Base-by-base conservation (phyloP, 305 asterid species). In the Petunia hybrid region DNA sequence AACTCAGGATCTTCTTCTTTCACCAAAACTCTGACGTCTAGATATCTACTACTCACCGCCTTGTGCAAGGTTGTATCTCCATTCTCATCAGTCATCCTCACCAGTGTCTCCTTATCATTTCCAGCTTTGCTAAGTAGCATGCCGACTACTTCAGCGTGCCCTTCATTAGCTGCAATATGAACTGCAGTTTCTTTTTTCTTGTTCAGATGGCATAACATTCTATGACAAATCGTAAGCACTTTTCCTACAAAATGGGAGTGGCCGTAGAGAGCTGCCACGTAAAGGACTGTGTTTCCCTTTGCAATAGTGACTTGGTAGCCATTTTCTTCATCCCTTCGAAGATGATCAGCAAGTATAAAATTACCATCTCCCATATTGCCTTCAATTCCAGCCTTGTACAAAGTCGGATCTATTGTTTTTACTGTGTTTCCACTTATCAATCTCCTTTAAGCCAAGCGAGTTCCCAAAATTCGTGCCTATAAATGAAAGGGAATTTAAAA, bases 11-110 rank as follows among this genome's bases (percentile, higher is more conserved):
- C 31, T 22, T 65, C 77, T 35, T 57, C 62, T 46, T 79, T 22
- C 48, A 80, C 53, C 35, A 74, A 12, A 2, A 65, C 5, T 80
- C 64, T 45, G 4, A 68, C 82, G 3, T 35, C 12, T 16, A 61
- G 60, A 16, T 65, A 60, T 10, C 3, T 10, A 53, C 55, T 65
- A 40, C 81, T 82, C 61, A 77, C 78, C 13, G 85, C 85, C 51
- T 43, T 68, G 56, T 82, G 85, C 85, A 82, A 57, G n/a, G 85
- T 78, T 10, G 85, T 82, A 55, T 82, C 81, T 31, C 22, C 81
- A 38, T 76, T 76, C 1, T 8, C 31, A 42, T 82, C 85, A 1
- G 35, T 71, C 67, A 57, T 68, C 68, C 76, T 76, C 81, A 77
- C 14, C 78, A 82, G 31, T 65, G 22, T 77, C 10, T 12, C 70